Base-by-base conservation (phyloP, 129 eudicot genomes). In the Dittrichia graveolens region DNA sequence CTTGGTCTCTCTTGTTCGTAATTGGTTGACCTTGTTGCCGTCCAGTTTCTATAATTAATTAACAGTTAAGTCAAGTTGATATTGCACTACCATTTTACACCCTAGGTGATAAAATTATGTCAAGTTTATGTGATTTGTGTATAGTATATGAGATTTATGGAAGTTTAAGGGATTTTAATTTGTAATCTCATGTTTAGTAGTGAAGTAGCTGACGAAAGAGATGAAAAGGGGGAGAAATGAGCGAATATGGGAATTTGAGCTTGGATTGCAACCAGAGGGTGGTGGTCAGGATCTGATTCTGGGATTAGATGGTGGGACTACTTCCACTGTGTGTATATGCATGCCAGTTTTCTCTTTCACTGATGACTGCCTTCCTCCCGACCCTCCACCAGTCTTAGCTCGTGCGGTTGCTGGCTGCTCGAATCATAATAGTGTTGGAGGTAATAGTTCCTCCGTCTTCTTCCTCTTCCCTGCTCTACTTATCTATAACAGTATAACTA, bases 401-500 rank as follows among this genome's bases (percentile, higher is more conserved):
- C 98, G 96, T 37, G 92, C 98, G 6, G 87, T 89, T 41, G 92
- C 98, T n/a, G 98, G 98, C 5, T 92, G 98, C 80, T 92, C 98
- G 14, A 92, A 92, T 76, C 96, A 89, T 84, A 89, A 92, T 58
- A 89, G 96, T 49, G 96, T 92, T 60, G 98, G 98, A 56, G 98
- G 98, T 92, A 85, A 15, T 34, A 13, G 43, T 8, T 71, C 13
- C 15, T n/a, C 66, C 34, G 1, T 65, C 37, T 10, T 75, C 7
- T 57, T 50, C 37, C 3, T 14, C 46, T 42, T 18, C 34, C 31
- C 2, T 24, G 31, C 31, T 24, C 31, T 24, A 24, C 31, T 24
- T 0, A 24, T 24, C 31, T 24, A 24, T 24, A 24, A 24, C 31
- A 24, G 31, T 24, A 24, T 24, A 24, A 24, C 31, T 24, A 24